Evolutionary conservation across 768 basidiomycete species (phyloP), one percentile per base, ranked within the genome.

Genomic region (Lyophyllum decastes): DNA sequence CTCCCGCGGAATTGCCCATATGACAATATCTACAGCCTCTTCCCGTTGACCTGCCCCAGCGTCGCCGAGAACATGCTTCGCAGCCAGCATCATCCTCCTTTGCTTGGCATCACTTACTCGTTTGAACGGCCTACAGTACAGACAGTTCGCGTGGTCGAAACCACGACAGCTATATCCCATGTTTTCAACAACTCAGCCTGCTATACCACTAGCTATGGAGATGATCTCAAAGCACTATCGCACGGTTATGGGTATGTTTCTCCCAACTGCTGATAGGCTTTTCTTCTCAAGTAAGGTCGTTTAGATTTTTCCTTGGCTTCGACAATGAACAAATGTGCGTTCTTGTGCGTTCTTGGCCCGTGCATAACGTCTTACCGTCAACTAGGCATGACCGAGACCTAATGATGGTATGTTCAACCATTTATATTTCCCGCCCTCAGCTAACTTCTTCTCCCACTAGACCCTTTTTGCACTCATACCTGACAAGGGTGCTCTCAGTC

Each of bases 11-110:
- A 62, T 22, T 71, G 64, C 27, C 52, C 61, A 0, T 66, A 64
- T 52, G 57, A 68, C 54, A 71, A 61, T 50, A 45, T 63, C 14
- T 68, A 67, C 52, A 55, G 55, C 22, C 62, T 69, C 41, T 71
- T 69, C 38, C 66, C 68, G 8, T 60, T 69, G 43, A 55, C 47
- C 2, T 55, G 50, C 25, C 66, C 66, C 7, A 21, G 21, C 2
- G 27, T 44, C 5, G 57, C 52, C 10, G 41, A 44, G 22, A 38
- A 24, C 12, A n/a, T 53, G 16, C 41, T 63, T 40, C 50, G 40
- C 53, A 38, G 11, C 2, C 34, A 40, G n/a, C 41, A 27, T 43
- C 35, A 9, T 21, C 54, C 40, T 4, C 40, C n/a, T 16, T 41
- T 16, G 40, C 35, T 16, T 38, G 40, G 40, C 6, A 41, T 41